phyloP scores from a whole-genome alignment of 2,329 filamentous ascomycete genomes.

The Helminthosporium solani region DNA sequence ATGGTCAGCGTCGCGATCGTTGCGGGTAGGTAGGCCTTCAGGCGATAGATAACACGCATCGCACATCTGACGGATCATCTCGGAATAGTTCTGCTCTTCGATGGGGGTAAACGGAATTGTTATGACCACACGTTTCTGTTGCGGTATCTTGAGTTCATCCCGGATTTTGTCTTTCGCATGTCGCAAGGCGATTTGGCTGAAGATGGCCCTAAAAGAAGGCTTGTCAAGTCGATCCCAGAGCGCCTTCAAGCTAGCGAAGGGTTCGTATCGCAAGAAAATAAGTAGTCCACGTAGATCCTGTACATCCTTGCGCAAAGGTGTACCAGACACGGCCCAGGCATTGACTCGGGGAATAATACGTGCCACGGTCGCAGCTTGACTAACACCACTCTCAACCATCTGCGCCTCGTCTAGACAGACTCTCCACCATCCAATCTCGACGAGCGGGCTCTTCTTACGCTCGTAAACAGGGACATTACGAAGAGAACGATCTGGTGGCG shows the following conservation, averaged over 20 bases:
- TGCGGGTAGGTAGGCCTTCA: conserved; percentile 61
- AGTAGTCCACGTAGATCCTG: conserved; percentile 78
- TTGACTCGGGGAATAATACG: conserved; percentile 78
- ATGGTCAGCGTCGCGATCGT: conserved; percentile 66
- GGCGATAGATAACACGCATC: conserved; percentile 65
- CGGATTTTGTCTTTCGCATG: conserved; percentile 83
- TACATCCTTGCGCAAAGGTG: conserved; percentile 78
- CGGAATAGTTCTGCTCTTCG: conserved; percentile 85
- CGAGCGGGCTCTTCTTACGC: conserved; percentile 70
- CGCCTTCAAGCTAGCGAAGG: conserved; percentile 64
- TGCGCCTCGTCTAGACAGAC: conserved; percentile 76
- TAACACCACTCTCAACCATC: conserved; percentile 89
- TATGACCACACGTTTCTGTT: conserved; percentile 82
- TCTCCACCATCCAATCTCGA: conserved; percentile 85
- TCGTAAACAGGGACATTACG: conserved; percentile 64
- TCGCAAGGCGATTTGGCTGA: conserved; percentile 71
- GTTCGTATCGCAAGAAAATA: conserved; percentile 76
- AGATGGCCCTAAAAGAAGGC: conserved; percentile 66
- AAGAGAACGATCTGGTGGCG: conserved; percentile 70
- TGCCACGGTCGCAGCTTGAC: conserved; percentile 77
- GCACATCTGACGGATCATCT: conserved; percentile 74
- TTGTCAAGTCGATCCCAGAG: conserved; percentile 73
- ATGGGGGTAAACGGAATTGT: conserved; percentile 87
- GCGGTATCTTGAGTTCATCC: conserved; percentile 74
- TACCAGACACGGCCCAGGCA: conserved; percentile 90